A percentile compares a stretch with the other conserved stretches of the same genome.
Conservation (phyloP, 1,139 yeast species). For the Entelexis paramagnoliae region DNA sequence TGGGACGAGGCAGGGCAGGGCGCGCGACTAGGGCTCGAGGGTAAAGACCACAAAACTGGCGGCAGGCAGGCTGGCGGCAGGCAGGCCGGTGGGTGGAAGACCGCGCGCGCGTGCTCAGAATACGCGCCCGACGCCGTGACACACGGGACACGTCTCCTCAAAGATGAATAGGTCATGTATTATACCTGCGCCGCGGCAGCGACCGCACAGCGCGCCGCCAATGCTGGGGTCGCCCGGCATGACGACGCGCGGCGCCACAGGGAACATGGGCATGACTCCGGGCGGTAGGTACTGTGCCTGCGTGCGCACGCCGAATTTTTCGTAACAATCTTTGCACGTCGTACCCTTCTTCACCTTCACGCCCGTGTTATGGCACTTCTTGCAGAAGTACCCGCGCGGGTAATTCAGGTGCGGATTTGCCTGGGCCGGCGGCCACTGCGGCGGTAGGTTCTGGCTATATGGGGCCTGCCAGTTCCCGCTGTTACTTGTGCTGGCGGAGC, state of each 20-base stretch:
- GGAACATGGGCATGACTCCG: constrained; percentile 15
- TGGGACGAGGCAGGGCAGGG: background rate
- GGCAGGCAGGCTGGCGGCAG: too few relatives aligned
- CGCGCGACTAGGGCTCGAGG: background rate
- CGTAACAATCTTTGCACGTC: constrained; percentile 66
- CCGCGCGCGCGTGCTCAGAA: too few relatives aligned
- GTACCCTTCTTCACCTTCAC: constrained; percentile 52
- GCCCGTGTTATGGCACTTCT: constrained; percentile 70
- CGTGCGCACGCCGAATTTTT: constrained; percentile 40
- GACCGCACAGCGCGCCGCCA: constrained; percentile 71
- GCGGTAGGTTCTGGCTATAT: constrained; percentile 14
- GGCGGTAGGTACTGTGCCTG: constrained; percentile 17
- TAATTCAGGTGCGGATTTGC: constrained; percentile 52
- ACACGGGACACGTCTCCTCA: constrained; percentile 23
- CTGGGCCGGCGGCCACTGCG: constrained; percentile 23
- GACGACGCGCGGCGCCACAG: constrained; percentile 39
- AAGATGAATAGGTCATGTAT: constrained; percentile 31
- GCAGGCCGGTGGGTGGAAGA: too few relatives aligned
- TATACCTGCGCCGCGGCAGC: constrained; percentile 64
- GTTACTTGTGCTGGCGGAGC: background rate
- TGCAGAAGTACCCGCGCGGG: constrained; percentile 53
- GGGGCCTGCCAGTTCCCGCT: background rate
- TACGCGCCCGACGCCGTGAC: constrained; percentile 25
- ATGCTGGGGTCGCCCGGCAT: constrained; percentile 75
- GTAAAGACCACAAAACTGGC: constrained; percentile 2